These are phyloP conservation scores for Pharnaceum exiguum DNA, from an alignment of 148 eudicot genomes.

Conservation along the genomic window DNA sequence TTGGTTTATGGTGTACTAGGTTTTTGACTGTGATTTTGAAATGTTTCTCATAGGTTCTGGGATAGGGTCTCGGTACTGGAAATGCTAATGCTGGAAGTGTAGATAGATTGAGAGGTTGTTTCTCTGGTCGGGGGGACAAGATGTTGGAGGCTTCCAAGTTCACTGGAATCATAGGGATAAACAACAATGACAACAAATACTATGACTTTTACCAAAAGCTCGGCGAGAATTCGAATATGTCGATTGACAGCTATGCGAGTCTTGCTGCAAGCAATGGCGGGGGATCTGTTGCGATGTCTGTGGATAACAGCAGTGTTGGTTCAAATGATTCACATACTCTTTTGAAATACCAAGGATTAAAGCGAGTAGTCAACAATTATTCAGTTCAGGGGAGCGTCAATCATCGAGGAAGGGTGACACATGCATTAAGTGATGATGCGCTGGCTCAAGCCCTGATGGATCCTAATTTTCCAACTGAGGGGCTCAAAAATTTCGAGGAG, in stretches of 20 bases:
- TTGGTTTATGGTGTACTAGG: neutral
- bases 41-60: constrained; percentile 17
- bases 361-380: constrained; percentile 57
- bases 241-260: constrained; percentile 73
- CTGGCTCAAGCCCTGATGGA: constrained; percentile 91
- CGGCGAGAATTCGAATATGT: constrained; percentile 90
- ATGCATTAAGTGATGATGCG: constrained; percentile 85
- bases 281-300: constrained; percentile 92
- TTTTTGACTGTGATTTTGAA: constrained; percentile 7
- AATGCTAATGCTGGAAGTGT: constrained; percentile 37
- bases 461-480: constrained; percentile 59
- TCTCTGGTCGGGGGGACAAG: constrained; percentile 23
- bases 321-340: constrained; percentile 93
- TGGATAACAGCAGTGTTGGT: constrained; percentile 91
- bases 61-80: constrained; percentile 10
- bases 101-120: constrained; percentile 24
- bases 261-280: constrained; percentile 84
- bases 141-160: constrained; percentile 92
- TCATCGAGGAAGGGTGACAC: constrained; percentile 64
- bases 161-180: constrained; percentile 67
- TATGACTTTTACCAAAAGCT: constrained; percentile 80
- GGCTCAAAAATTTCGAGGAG: constrained; percentile 83
- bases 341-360: constrained; percentile 72
- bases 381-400: constrained; percentile 67
- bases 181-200: constrained; percentile 60